phyloP scores from a whole-genome alignment of 768 basidiomycete genomes.

The Mycena rosella region DNA sequence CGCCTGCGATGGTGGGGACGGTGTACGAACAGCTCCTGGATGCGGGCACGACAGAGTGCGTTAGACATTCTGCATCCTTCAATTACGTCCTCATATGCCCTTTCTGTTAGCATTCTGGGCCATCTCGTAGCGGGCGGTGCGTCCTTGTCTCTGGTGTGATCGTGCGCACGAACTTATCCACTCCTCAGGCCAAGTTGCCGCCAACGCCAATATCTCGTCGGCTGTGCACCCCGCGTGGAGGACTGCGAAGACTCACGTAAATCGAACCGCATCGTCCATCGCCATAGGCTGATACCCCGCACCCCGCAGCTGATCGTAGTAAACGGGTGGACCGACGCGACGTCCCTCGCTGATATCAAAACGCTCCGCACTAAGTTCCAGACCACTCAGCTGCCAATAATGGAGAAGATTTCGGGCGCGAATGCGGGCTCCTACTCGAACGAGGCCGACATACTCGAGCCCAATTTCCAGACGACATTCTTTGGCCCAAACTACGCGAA shows the following conservation, averaged over 20 bases:
- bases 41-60: conserved; percentile 29
- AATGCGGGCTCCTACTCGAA: conserved; percentile 50
- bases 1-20: conserved; percentile 35
- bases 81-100: neutral
- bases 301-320: conserved; percentile 31
- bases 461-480: conserved; percentile 48
- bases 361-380: conserved; percentile 40
- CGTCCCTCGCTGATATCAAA: conserved; percentile 35
- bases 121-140: conserved; percentile 42
- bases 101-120: conserved; percentile 34
- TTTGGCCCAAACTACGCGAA: conserved; percentile 51
- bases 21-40: conserved; percentile 40
- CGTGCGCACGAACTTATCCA: neutral
- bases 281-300: neutral
- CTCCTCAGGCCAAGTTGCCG: conserved; percentile 44
- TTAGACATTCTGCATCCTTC: neutral
- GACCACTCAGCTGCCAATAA: conserved; percentile 41
- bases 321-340: conserved; percentile 34
- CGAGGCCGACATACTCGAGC: conserved; percentile 49
- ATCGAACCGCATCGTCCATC: conserved; percentile 7
- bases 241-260: conserved; percentile 52
- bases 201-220: conserved; percentile 47
- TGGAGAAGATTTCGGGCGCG: conserved; percentile 43
- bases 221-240: conserved; percentile 51
- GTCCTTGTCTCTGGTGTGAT: neutral